These are phyloP conservation scores for Pinus albicaulis DNA, from an alignment of 75 land plant species.

Conservation along the genomic window DNA sequence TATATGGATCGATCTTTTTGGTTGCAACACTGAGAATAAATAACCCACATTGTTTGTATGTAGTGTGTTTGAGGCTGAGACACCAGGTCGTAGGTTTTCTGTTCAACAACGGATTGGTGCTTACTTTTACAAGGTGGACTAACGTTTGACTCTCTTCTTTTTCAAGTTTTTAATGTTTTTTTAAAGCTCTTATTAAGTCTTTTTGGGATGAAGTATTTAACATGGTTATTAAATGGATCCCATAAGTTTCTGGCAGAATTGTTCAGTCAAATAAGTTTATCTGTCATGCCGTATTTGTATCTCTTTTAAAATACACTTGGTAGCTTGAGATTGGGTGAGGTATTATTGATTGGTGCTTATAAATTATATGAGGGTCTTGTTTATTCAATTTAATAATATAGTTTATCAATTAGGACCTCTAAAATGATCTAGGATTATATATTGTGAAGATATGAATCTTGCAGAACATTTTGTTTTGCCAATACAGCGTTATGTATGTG, in stretches of 20 bases:
- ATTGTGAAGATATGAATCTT: background rate
- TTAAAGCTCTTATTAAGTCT: background rate
- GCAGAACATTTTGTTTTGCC: background rate
- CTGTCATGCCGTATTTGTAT: background rate
- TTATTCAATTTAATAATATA: too few relatives aligned
- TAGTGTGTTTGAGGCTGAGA: conserved; percentile 96
- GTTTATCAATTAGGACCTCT: background rate
- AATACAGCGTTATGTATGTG: background rate
- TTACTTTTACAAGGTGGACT: conserved; percentile 78
- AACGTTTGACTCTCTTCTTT: conserved; percentile 2
- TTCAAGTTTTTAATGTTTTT: background rate
- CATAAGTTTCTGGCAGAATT: background rate
- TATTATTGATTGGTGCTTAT: background rate
- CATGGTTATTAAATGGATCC: background rate
- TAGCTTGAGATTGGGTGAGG: background rate
- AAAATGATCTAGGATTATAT: background rate
- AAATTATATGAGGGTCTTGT: background rate
- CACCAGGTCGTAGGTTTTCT: conserved; percentile 78
- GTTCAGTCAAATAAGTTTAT: background rate
- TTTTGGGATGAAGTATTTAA: background rate
- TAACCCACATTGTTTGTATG: conserved; percentile 8
- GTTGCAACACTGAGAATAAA: background rate
- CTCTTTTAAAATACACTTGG: background rate
- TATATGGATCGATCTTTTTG: background rate
- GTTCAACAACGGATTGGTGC: conserved; percentile 71